phyloP scores from a whole-genome alignment of 805 yeast genomes.

The Citeromyces matritensis region DNA sequence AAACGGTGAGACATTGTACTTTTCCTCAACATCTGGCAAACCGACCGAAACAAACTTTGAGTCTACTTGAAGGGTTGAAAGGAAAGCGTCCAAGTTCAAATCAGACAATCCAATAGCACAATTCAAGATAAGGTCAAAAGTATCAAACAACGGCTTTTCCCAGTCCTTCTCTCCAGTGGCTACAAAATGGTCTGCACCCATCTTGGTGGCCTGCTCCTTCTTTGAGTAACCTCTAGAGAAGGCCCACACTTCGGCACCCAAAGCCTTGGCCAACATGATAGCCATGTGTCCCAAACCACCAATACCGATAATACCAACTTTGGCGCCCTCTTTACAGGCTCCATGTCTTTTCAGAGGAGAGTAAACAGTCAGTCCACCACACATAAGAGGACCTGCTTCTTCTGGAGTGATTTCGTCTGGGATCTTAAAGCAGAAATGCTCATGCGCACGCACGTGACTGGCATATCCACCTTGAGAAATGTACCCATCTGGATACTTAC shows the following conservation, averaged over 20 bases:
- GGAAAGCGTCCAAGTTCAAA: conserved; percentile 17
- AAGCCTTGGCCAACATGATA: conserved; percentile 24
- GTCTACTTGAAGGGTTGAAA: conserved; percentile 17
- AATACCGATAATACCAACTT: conserved; percentile 25
- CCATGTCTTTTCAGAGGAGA: conserved; percentile 30
- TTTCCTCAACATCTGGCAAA: conserved; percentile 23
- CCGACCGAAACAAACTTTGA: conserved; percentile 32
- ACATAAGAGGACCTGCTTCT: conserved; percentile 32
- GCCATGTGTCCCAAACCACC: conserved; percentile 35
- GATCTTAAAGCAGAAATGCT: conserved; percentile 27
- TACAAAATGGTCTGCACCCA: conserved; percentile 26
- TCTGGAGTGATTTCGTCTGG: conserved; percentile 24
- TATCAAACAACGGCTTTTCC: conserved; percentile 15
- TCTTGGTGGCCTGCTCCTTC: conserved; percentile 19
- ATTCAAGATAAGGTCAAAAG: conserved; percentile 23
- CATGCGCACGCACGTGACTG: conserved; percentile 29
- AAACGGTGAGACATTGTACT: conserved; percentile 29
- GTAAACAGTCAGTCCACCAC: conserved; percentile 35
- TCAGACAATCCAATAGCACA: conserved; percentile 25
- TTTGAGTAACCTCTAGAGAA: conserved; percentile 25
- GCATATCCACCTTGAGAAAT: conserved; percentile 28
- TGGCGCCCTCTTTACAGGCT: conserved; percentile 13
- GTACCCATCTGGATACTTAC: conserved; percentile 17
- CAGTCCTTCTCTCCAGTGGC: conserved; percentile 32
- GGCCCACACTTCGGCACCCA: conserved; percentile 28